These are phyloP conservation scores for Brassica nigra DNA, from an alignment of 345 rosid species.

Conservation along the genomic window DNA sequence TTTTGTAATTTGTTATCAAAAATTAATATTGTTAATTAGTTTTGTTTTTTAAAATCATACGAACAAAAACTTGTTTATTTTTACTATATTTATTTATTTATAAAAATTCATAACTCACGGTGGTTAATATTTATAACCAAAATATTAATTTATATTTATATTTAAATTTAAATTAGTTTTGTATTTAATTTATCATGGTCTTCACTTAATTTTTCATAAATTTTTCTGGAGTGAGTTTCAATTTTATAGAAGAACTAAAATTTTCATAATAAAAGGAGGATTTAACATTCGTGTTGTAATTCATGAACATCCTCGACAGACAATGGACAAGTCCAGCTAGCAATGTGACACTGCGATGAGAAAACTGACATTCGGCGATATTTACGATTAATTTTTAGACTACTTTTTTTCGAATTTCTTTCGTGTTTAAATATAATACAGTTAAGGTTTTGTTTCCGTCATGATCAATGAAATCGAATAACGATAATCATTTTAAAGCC, in stretches of 20 bases:
- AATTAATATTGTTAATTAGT: too few relatives aligned
- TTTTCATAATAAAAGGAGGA: not conserved
- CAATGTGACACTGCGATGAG: slow-evolving; percentile 6
- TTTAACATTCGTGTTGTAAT: not conserved
- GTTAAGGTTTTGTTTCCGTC: not conserved
- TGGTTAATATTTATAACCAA: too few relatives aligned
- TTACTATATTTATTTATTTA: too few relatives aligned
- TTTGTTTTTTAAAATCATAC: too few relatives aligned
- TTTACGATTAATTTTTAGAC: not conserved
- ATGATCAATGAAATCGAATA: slow-evolving; percentile 2
- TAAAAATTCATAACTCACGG: too few relatives aligned
- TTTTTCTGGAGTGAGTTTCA: too few relatives aligned
- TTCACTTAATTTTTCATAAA: too few relatives aligned
- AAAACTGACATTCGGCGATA: slow-evolving; percentile 20
- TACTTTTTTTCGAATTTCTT: not conserved
- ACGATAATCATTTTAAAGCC: not conserved
- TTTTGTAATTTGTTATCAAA: too few relatives aligned
- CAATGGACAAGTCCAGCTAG: slow-evolving; percentile 20
- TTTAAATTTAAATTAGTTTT: too few relatives aligned
- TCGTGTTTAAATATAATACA: not conserved
- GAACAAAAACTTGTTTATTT: too few relatives aligned
- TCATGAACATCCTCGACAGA: slow-evolving; percentile 2
- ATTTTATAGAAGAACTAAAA: not conserved
- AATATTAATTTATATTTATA: too few relatives aligned
- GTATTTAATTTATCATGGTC: too few relatives aligned